Evolutionary conservation across 2,329 filamentous ascomycete genomes (phyloP), one percentile per base, ranked within the genome.

Genomic region (Tolypocladium album): DNA sequence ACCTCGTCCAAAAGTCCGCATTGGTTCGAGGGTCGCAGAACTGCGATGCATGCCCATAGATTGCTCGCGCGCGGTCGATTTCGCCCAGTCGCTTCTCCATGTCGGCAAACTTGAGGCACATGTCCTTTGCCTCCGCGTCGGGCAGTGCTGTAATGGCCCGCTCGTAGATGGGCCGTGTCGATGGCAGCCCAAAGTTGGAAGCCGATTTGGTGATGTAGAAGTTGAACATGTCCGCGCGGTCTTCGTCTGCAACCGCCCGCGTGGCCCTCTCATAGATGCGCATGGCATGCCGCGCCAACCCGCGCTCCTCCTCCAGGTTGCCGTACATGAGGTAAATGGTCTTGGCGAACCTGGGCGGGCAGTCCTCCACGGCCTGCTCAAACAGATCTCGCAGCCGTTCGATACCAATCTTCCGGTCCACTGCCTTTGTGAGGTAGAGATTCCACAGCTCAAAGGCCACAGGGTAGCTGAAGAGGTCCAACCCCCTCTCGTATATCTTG

Each of bases 371-470:
- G 2, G 95, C 92, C 78, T 99, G 94, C 73, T 99, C 94, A 69
- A 99, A 99, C 8, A 99, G 82, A 73, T 99, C 95, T 61, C 94
- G 87, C 31, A 99, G 79, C 57, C 94, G 84, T 72, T 99, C 94
- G 67, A 99, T 97, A 60, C 90, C 88, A 70, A 97, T 96, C 74
- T 96, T 94, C 60, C 94, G 89, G 71, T 97, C 92, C 27, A 97
- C 92, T 0, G 94, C 94, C 75, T 99, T 99, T 59, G 92, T 97
- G 59, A 99, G 84, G 73, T 99, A 99, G 11, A 99, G 77, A 67
- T 99, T 99, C 95, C 94, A 99, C 27, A 99, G 81, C 78, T 99
- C 94, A 72, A 99, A 99, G 20, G 94, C 94, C 22, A 97, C 93
- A 0, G 94, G 94, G 69, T 97, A 99, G 73, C 87, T 96, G 81